A percentile compares a stretch with the other conserved stretches of the same genome.
These are phyloP conservation scores for Leptodontidium sp. DNA, from an alignment of 2,329 filamentous ascomycete species.

Conservation along the genomic window DNA sequence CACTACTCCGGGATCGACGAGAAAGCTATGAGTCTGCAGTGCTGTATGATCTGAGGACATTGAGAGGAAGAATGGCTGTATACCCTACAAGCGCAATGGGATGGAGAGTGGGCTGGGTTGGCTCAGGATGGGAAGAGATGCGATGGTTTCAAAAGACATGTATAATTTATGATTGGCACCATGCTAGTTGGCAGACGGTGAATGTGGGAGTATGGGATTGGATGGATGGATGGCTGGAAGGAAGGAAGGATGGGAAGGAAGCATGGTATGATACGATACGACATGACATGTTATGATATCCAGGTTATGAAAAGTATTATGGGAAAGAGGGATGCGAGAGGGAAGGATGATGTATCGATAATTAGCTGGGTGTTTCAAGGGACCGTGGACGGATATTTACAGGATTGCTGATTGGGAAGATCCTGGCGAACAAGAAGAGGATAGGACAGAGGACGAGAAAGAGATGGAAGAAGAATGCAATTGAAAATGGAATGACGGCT, in stretches of 20 bases:
- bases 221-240: background rate
- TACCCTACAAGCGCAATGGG: no score
- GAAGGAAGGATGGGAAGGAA: no score
- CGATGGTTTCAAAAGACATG: background rate
- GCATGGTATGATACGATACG: background rate
- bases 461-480: no score
- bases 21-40: background rate
- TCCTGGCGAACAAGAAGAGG: no score
- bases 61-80: background rate
- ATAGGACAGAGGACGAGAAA: no score
- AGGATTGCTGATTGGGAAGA: no score
- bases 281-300: constrained; percentile 10
- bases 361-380: background rate
- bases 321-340: background rate
- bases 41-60: background rate
- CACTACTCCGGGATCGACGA: background rate
- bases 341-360: background rate
- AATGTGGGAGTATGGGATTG: background rate
- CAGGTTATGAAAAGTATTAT: constrained; percentile 8
- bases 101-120: no score
- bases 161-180: background rate
- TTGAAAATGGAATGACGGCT: no score
- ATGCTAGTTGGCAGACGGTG: background rate
- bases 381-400: no score
- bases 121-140: no score